Percentiles rank a stretch among this genome's conserved stretches.
Conservation (phyloP, 2,329 filamentous ascomycete species). For the Phialocephala sp. region DNA sequence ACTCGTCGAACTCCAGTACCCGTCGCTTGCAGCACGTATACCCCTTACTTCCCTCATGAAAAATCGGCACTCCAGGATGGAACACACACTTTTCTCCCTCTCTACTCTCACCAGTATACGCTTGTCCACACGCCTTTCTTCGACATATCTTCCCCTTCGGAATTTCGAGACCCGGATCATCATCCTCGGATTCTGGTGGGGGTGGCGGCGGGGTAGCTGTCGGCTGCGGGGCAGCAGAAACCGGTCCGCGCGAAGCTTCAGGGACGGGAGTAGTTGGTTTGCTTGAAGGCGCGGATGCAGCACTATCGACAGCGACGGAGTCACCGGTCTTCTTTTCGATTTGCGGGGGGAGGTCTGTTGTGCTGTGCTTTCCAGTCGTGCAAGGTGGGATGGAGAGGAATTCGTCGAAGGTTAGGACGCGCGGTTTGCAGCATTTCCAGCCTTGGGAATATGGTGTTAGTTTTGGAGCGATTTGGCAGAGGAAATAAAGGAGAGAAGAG, state of each 20-base stretch:
- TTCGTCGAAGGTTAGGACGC: constrained; percentile 96
- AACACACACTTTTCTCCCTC: constrained; percentile 81
- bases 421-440: constrained; percentile 98
- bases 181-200: constrained; percentile 81
- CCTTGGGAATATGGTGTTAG: constrained; percentile 56
- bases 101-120: constrained; percentile 65
- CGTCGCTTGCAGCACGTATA: constrained; percentile 96
- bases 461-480: background rate
- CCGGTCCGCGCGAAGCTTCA: constrained; percentile 55
- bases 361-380: constrained; percentile 90
- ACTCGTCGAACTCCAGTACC: constrained; percentile 96
- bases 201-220: constrained; percentile 58
- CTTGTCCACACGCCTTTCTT: constrained; percentile 73
- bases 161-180: constrained; percentile 77
- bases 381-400: constrained; percentile 93
- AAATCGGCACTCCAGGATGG: constrained; percentile 89
- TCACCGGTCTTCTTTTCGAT: constrained; percentile 62
- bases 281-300: background rate
- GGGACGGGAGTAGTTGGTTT: constrained; percentile 31
- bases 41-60: constrained; percentile 98
- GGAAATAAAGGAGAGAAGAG: background rate
- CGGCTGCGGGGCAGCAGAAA: constrained; percentile 50
- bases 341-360: constrained; percentile 72
- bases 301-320: constrained; percentile 35
- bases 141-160: constrained; percentile 78